phyloP scores from a whole-genome alignment of 306 rosid genomes.

The Cucumis sativus region DNA sequence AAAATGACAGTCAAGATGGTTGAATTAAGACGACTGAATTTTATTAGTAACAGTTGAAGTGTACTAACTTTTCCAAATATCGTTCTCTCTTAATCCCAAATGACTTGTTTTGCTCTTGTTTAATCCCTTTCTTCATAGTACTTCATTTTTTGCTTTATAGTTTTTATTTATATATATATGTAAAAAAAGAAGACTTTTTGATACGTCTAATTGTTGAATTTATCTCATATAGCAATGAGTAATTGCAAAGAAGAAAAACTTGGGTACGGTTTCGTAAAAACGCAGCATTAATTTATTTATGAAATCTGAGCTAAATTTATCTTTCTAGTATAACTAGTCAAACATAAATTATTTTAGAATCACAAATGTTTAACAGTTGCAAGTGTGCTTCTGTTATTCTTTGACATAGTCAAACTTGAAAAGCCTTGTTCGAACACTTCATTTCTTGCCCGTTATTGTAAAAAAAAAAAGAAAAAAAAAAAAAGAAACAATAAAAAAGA shows the following conservation, averaged over 20 bases:
- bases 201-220: no score
- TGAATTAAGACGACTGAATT: background rate
- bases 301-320: background rate
- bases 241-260: background rate
- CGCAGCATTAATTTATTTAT: background rate
- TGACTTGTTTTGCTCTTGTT: no score
- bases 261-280: background rate
- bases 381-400: background rate
- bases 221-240: no score
- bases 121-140: no score
- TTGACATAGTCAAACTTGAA: background rate
- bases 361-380: background rate
- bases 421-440: background rate
- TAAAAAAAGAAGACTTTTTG: no score
- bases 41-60: background rate
- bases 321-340: background rate
- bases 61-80: no score
- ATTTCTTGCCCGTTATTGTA: background rate
- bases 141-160: no score
- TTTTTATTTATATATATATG: no score
- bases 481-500: background rate
- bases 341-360: no score
- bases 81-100: no score
- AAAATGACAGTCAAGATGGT: background rate
- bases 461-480: no score